phyloP scores from a whole-genome alignment of 1,139 yeast species.

The Petasospora rhodanensis region DNA sequence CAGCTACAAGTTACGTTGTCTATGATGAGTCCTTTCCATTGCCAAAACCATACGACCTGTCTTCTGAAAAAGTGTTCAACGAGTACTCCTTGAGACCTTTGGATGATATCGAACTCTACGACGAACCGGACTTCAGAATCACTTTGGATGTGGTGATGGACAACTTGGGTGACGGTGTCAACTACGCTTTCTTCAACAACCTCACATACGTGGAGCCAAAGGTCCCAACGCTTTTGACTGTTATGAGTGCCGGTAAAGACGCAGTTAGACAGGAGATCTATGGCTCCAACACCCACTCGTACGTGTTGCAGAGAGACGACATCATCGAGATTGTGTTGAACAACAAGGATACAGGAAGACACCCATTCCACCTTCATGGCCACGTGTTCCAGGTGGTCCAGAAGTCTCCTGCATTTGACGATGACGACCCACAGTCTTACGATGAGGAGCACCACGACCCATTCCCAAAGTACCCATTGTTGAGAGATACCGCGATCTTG shows the following conservation, averaged over 20 bases:
- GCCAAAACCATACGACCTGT: slow-evolving; percentile 23
- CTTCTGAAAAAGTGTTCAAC: slow-evolving; percentile 35
- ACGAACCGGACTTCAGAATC: slow-evolving; percentile 58
- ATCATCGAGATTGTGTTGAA: slow-evolving; percentile 64
- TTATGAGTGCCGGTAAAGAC: slow-evolving; percentile 43
- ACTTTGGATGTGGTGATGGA: slow-evolving; percentile 60
- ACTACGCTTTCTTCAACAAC: slow-evolving; percentile 73
- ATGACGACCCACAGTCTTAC: slow-evolving; percentile 47
- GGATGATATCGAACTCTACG: slow-evolving; percentile 37
- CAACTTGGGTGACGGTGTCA: slow-evolving; percentile 66
- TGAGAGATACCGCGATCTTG: slow-evolving; percentile 63
- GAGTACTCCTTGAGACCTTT: slow-evolving; percentile 55
- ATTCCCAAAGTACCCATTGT: slow-evolving; percentile 55
- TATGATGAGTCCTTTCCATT: slow-evolving; percentile 39
- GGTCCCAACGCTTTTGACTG: slow-evolving; percentile 62
- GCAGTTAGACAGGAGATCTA: slow-evolving; percentile 49
- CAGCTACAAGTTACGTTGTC: slow-evolving; percentile 49
- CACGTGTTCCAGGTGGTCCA: slow-evolving; percentile 67
- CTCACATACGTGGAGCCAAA: slow-evolving; percentile 58
- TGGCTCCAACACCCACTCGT: slow-evolving; percentile 64
- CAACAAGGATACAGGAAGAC: slow-evolving; percentile 70
- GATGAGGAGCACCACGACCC: slow-evolving; percentile 40
- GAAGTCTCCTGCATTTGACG: slow-evolving; percentile 52
- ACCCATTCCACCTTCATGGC: slow-evolving; percentile 83
- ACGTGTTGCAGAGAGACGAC: slow-evolving; percentile 56